Conservation (phyloP, 495 filamentous ascomycete species). For the Hypoxylon lienhwacheense region DNA sequence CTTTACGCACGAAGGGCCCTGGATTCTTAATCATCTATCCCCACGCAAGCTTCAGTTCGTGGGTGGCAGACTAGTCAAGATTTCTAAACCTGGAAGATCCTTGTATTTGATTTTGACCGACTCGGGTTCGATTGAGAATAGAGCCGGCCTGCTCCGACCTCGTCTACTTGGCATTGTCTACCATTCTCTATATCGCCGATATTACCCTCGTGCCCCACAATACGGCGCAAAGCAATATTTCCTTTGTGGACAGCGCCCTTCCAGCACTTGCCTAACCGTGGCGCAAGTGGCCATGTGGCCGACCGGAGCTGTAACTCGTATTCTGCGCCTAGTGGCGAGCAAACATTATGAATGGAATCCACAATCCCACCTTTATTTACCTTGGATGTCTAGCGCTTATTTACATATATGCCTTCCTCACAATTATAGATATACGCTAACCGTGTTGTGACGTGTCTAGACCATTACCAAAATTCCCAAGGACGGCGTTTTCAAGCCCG, state of each 20-base stretch:
- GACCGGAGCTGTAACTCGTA: conserved; percentile 18
- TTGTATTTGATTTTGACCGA: conserved; percentile 12
- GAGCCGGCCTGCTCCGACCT: conserved; percentile 37
- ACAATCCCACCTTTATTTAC: conserved; percentile 1
- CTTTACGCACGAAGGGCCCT: conserved; percentile 10
- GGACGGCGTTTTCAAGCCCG: conserved; percentile 53
- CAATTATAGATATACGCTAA: conserved; percentile 9
- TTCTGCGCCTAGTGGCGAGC: conserved; percentile 24
- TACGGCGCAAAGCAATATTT: conserved; percentile 8
- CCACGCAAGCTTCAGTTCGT: conserved; percentile 26
- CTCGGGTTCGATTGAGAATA: conserved; percentile 27
- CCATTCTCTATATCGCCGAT: conserved; percentile 19
- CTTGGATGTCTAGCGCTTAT: background rate
- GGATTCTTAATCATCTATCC: conserved; percentile 8
- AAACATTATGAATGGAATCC: background rate
- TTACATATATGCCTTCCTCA: conserved; percentile 5
- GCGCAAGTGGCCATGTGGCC: conserved; percentile 26
- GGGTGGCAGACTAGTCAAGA: conserved; percentile 11
- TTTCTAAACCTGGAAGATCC: conserved; percentile 24
- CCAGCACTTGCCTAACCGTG: conserved; percentile 14
- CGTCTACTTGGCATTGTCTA: conserved; percentile 22
- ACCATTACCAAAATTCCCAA: conserved; percentile 71
- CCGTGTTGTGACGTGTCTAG: conserved; percentile 51
- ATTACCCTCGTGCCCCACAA: conserved; percentile 16
- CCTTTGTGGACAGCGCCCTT: conserved; percentile 23